These are phyloP conservation scores for Nepenthes gracilis DNA, from an alignment of 148 eudicot species.

Conservation along the genomic window DNA sequence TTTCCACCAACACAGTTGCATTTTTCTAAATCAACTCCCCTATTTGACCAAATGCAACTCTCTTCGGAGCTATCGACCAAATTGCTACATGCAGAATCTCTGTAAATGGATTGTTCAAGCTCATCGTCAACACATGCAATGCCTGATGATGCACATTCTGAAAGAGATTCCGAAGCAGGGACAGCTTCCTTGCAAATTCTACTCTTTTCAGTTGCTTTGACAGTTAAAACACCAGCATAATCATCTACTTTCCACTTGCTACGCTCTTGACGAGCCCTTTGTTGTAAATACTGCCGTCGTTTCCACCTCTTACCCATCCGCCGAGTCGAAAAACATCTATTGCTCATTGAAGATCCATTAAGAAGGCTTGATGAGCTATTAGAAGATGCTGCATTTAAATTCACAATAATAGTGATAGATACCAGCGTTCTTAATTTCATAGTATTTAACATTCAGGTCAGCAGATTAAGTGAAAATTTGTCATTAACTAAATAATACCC, in stretches of 20 bases:
- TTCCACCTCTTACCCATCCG: conserved; percentile 63
- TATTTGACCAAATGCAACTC: conserved; percentile 17
- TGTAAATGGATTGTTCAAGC: conserved; percentile 19
- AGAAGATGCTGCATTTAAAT: conserved; percentile 35
- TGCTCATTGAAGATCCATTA: conserved; percentile 44
- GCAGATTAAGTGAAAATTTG: no score
- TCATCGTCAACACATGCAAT: conserved; percentile 16
- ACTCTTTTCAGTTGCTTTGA: conserved; percentile 29
- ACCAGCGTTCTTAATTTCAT: not conserved
- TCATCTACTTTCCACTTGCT: conserved; percentile 56
- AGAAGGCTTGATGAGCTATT: conserved; percentile 28
- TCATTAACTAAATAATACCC: no score
- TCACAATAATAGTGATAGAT: not conserved
- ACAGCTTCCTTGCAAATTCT: conserved; percentile 23
- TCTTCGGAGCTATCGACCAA: conserved; percentile 16
- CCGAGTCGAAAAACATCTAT: conserved; percentile 40
- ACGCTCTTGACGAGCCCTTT: conserved; percentile 79
- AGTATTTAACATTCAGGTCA: no score
- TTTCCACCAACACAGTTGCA: conserved; percentile 20
- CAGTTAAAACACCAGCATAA: conserved; percentile 19
- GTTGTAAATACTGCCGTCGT: conserved; percentile 61
- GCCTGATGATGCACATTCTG: conserved; percentile 33
- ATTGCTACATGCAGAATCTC: conserved; percentile 14
- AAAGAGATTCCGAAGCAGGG: conserved; percentile 17
- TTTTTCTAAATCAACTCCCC: conserved; percentile 17